Evolutionary conservation across 176 grass and related monocot genomes (phyloP), one percentile per base, ranked within the genome.

Genomic region (Poa annua): DNA sequence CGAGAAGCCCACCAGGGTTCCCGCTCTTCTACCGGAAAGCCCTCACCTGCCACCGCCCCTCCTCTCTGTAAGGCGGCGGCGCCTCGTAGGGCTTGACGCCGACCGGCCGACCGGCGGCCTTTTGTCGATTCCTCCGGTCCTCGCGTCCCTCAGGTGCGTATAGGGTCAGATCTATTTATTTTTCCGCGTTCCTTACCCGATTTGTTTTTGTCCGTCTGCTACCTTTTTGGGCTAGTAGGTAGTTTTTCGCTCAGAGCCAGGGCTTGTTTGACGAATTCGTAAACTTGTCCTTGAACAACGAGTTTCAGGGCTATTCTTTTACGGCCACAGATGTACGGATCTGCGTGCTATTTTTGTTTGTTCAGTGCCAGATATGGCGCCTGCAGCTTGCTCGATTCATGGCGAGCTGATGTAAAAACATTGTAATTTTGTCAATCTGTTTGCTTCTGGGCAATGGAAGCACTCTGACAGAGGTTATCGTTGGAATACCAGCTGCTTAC

Each of bases 131-230:
- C 36, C 5, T 76, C 20, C 33, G 19, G 45, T 4, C 7, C 71
- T 51, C 45, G 22, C 45, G 1, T 47, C 14, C 44, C 45, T 29
- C 15, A 12, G 36, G 68, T 75, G 6, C 7, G 1, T 29, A 29
- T 15, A 61, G 14, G 34, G 12, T 0, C 42, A 68, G 74, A 85
- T 85, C 74, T 77, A 56, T 67, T 11, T 45, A 33, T 59, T 12
- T 45, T 66, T 69, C 76, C 44, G 32, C 45, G 36, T 41, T 65
- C 69, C 16, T 10, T 1, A 25, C 4, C 64, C 64, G 47, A 86
- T 74, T 48, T 12, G 33, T 53, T 62, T 45, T 41, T 44, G 4
- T 42, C 0, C 8, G 14, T 35, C 56, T 61, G 10, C 8, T 29
- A 71, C 36, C 17, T 8, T 10, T 80, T 19, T 41, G n/a, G 32